Evolutionary conservation across 2,329 filamentous ascomycete genomes (phyloP).

Genomic region (Pseudocercospora musae): DNA sequence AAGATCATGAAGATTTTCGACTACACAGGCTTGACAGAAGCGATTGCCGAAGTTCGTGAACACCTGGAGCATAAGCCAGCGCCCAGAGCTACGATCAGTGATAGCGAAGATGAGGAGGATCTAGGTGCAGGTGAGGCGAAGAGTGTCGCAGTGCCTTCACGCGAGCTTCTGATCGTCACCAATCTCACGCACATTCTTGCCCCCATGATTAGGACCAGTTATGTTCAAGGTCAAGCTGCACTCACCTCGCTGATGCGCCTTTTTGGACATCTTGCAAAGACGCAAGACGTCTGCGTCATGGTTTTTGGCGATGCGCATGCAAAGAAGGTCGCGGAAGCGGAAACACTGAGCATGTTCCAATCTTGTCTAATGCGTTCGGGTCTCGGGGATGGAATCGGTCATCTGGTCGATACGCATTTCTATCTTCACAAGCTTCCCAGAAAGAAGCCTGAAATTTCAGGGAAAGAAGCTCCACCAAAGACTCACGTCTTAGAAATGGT

Average conservation of each 20-base stretch:
- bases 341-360: conserved; percentile 41
- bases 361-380: conserved; percentile 38
- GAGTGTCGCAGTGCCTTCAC: neutral
- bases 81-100: conserved; percentile 31
- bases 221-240: conserved; percentile 39
- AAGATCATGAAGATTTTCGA: conserved; percentile 53
- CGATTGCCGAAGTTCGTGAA: conserved; percentile 44
- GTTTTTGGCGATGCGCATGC: conserved; percentile 13
- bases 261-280: conserved; percentile 39
- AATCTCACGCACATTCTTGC: conserved; percentile 28
- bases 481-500: conserved; percentile 45
- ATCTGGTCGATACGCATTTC: conserved; percentile 42
- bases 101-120: conserved; percentile 33
- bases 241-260: conserved; percentile 42
- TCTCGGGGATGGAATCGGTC: conserved; percentile 37
- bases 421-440: conserved; percentile 39
- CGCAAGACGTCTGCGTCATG: conserved; percentile 38
- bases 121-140: neutral
- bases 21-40: conserved; percentile 38
- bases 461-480: conserved; percentile 19
- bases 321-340: conserved; percentile 18
- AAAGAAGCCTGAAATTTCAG: conserved; percentile 35
- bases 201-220: conserved; percentile 31
- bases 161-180: conserved; percentile 27
- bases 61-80: conserved; percentile 24